A percentile compares a stretch with the other conserved stretches of the same genome.
phyloP scores from a whole-genome alignment of 1,139 yeast genomes.

The Yamadazyma diospyri region DNA sequence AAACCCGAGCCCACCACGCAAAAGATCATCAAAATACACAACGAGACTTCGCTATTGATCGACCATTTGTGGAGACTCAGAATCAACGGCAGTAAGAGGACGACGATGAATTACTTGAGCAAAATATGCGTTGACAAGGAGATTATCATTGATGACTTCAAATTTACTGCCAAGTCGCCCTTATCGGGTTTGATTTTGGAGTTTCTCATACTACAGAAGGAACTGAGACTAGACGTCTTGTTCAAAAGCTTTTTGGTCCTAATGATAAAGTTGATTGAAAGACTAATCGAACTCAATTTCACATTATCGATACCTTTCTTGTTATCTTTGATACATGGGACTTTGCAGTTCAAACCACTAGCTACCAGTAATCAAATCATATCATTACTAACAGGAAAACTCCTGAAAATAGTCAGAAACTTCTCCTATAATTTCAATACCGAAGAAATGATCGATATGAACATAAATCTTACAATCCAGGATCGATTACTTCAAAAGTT shows the following conservation, averaged over 20 bases:
- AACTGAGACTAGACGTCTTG: conserved; percentile 42
- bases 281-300: conserved; percentile 21
- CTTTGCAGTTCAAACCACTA: conserved; percentile 53
- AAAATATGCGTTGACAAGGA: conserved; percentile 41
- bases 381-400: conserved; percentile 15
- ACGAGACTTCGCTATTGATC: conserved; percentile 34
- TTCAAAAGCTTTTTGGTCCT: conserved; percentile 37
- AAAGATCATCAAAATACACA: conserved; percentile 24
- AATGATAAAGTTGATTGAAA: conserved; percentile 31
- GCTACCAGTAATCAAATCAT: conserved; percentile 43
- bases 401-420: conserved; percentile 19
- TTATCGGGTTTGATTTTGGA: conserved; percentile 29
- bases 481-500: conserved; percentile 47
- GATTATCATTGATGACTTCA: conserved; percentile 29
- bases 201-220: conserved; percentile 39
- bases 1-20: conserved; percentile 2
- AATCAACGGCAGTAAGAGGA: conserved; percentile 47
- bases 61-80: conserved; percentile 37
- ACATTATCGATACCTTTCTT: conserved; percentile 51
- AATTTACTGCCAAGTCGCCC: conserved; percentile 27
- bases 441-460: conserved; percentile 13
- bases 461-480: conserved; percentile 39
- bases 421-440: conserved; percentile 9
- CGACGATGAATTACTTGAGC: conserved; percentile 49
- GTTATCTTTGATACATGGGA: conserved; percentile 48